Percentiles rank a stretch among this genome's conserved stretches.
phyloP scores from a whole-genome alignment of 2,329 filamentous ascomycete species.

The Cytospora piceae region DNA sequence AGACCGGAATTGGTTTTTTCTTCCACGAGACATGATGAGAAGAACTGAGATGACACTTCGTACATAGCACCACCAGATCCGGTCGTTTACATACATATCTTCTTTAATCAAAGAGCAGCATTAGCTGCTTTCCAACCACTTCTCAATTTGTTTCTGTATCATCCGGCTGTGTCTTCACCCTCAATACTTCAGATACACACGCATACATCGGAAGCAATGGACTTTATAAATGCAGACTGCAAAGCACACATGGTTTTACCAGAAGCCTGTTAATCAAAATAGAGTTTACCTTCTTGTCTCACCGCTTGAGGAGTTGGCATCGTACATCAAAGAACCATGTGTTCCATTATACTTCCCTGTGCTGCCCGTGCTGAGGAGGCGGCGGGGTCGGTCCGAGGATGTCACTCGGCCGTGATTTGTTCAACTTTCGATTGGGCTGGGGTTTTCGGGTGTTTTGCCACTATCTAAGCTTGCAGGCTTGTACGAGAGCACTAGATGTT shows the following conservation, averaged over 20 bases:
- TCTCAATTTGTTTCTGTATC: not conserved
- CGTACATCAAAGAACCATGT: not conserved
- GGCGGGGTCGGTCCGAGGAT: not conserved
- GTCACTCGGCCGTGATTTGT: not conserved
- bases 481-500: not conserved
- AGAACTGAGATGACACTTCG: slow-evolving; percentile 10
- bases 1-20: not conserved
- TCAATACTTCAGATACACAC: not conserved
- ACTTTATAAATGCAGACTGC: not conserved
- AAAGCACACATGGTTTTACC: slow-evolving; percentile 2
- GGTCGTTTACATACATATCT: not conserved
- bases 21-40: not conserved
- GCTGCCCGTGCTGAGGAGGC: too few relatives aligned
- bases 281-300: slow-evolving; percentile 6
- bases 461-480: not conserved
- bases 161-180: not conserved
- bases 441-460: not conserved
- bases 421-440: not conserved
- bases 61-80: slow-evolving; percentile 14
- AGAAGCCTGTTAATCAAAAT: not conserved
- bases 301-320: slow-evolving; percentile 3
- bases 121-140: not conserved
- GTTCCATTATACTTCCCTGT: not conserved
- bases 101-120: not conserved
- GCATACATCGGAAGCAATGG: too few relatives aligned